Base-by-base conservation (phyloP, 148 eudicot genomes). In the Hydrangea macrophylla region DNA sequence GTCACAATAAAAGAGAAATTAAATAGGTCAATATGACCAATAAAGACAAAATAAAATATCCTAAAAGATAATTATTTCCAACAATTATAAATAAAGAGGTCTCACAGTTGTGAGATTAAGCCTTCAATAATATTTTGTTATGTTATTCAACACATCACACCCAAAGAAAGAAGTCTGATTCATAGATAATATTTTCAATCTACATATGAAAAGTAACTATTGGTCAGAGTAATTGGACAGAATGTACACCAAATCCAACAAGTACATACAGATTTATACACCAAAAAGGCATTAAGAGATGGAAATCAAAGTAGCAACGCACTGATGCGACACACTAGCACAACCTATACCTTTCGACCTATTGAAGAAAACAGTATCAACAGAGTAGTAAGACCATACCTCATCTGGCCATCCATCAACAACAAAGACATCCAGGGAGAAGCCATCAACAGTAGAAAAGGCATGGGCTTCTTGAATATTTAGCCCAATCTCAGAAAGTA, bases 401-500 rank as follows among this genome's bases (percentile, higher is more conserved):
- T 85, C 85, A 51, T 54, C 69, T 44, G 82, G 80, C 90, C 90
- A 83, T 58, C 87, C 90, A 69, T 79, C 83, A 71, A 85, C 83
- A 48, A 83, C 87, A 74, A 85, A 85, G 60, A 83, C 90, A 81
- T 85, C 90, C 58, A 85, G 72, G 54, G 90, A 85, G 77, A 70
- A 85, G 60, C 90, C 90, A 63, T 85, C 90, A 63, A 65, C 73
- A 67, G 90, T 85, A 64, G 90, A 85, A 72, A 83, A 83, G 13
- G 90, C 90, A 72, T 85, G 90, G 70, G 85, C 90, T 80, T 85
- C 90, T 72, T 83, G 85, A 61, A 85, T 85, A 78, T 85, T 83
- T 75, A 85, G 80, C 64, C 81, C 83, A 74, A 83, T 69, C 68
- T 85, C 90, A 71, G 90, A 85, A 58, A 85, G 74, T 5, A 85